Percentiles rank a stretch among this genome's conserved stretches.
These are phyloP conservation scores for Fusarium caatingaense DNA, from an alignment of 2,329 filamentous ascomycete species.

Conservation along the genomic window DNA sequence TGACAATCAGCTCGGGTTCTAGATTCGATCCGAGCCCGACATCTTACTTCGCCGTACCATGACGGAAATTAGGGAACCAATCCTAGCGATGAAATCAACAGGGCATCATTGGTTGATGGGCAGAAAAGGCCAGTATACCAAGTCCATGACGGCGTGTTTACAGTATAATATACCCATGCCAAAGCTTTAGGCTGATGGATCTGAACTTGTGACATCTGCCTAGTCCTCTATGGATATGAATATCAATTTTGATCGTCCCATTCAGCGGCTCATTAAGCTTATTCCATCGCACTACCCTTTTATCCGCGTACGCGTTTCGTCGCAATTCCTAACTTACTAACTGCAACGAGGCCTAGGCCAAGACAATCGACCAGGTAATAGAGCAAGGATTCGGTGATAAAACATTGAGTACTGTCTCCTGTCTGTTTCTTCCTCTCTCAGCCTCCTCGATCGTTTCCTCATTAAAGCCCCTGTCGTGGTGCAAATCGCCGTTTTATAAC, in stretches of 20 bases:
- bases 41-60: constrained; percentile 12
- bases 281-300: not conserved
- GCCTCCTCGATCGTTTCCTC: constrained; percentile 9
- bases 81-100: constrained; percentile 10
- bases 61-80: constrained; percentile 14
- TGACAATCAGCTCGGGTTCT: constrained; percentile 29
- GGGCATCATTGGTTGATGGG: constrained; percentile 23
- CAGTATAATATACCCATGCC: not conserved
- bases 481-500: not conserved
- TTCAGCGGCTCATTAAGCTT: not conserved
- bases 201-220: not conserved
- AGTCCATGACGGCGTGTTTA: constrained; percentile 15
- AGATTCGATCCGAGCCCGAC: constrained; percentile 33
- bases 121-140: constrained; percentile 3
- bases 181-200: not conserved
- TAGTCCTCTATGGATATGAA: not conserved
- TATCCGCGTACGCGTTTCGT: constrained; percentile 1
- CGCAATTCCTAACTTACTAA: not conserved
- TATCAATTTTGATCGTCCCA: not conserved
- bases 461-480: constrained; percentile 9
- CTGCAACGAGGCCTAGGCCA: not conserved
- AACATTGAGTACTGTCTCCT: not conserved
- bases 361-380: not conserved
- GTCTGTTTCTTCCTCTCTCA: not conserved
- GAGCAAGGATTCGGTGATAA: not conserved